phyloP scores from a whole-genome alignment of 495 filamentous ascomycete genomes.

The Antarctomyces pellizariae region DNA sequence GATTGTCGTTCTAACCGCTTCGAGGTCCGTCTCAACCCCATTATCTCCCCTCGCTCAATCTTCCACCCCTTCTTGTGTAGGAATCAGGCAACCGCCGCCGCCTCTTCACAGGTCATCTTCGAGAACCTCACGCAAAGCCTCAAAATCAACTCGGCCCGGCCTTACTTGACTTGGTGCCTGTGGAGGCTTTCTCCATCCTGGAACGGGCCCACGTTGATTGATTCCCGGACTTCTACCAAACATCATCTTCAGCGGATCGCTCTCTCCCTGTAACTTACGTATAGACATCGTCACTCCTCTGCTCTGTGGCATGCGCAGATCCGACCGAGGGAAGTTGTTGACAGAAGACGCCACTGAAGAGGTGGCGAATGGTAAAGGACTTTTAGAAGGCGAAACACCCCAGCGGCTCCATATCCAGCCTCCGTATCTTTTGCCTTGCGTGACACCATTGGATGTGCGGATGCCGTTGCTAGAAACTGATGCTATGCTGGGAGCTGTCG shows the following conservation, averaged over 20 bases:
- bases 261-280: neutral
- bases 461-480: constrained; percentile 8
- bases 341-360: constrained; percentile 1
- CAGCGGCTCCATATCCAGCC: constrained; percentile 33
- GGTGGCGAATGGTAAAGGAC: neutral
- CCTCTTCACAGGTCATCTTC: too few species aligned
- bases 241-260: constrained; percentile 4
- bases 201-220: constrained; percentile 27
- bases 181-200: constrained; percentile 23
- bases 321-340: too few species aligned
- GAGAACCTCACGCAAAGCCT: constrained; percentile 20
- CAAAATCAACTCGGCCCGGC: constrained; percentile 17
- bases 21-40: too few species aligned
- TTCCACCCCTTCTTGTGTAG: too few species aligned
- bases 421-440: constrained; percentile 22
- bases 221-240: constrained; percentile 21
- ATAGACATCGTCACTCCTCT: neutral
- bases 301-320: neutral
- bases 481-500: constrained; percentile 12
- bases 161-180: constrained; percentile 19
- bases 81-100: too few species aligned
- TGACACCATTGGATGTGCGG: constrained; percentile 12
- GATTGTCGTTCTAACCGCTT: too few species aligned
- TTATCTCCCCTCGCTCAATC: too few species aligned
- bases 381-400: constrained; percentile 20